Base-by-base conservation (phyloP, 2,329 filamentous ascomycete genomes). In the Xylaria arbuscula region DNA sequence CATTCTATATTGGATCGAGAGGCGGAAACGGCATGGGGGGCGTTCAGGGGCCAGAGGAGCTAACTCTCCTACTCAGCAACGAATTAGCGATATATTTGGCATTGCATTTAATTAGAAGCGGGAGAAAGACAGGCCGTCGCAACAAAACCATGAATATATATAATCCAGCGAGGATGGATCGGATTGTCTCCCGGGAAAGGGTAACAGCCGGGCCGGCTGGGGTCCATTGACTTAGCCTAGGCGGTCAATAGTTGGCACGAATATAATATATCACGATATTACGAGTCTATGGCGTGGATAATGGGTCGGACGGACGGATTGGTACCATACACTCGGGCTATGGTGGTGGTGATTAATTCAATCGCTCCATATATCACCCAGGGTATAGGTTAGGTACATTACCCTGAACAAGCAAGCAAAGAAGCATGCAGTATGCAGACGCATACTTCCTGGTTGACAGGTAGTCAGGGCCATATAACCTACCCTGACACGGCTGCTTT, bases 1-100 rank as follows among this genome's bases (percentile, higher is more conserved):
- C 55, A 63, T 64, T 36, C 55, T 45, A 48, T 66, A 62, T 57
- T 63, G 65, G 62, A 62, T 60, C 45, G 48, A 42, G 48, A 42
- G 58, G 54, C 40, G 58, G 42, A 56, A 56, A 59, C 32, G 34
- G 63, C 63, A 69, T 69, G 22, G 3, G 40, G 24, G 67, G 63
- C 48, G 58, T 66, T 69, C 4, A 4, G 48, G 40, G 13, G 40
- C 48, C 19, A 7, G 40, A 55, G n/a, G 45, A 9, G n/a, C 19
- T 19, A 6, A 9, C 3, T 47, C 17, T 47, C 24, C 48, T 24
- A 40, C 47, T 38, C 34, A 51, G 22, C 32, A 64, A 59, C 38
- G 34, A 53, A 58, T 28, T 22, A 40, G 45, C 38, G 36, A 57
- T n/a, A 47, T n/a, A 19, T 54, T 40, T 36, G 32, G 50, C 47